Conservation (phyloP, 441 rosid genomes). For the Syzygium malaccense region DNA sequence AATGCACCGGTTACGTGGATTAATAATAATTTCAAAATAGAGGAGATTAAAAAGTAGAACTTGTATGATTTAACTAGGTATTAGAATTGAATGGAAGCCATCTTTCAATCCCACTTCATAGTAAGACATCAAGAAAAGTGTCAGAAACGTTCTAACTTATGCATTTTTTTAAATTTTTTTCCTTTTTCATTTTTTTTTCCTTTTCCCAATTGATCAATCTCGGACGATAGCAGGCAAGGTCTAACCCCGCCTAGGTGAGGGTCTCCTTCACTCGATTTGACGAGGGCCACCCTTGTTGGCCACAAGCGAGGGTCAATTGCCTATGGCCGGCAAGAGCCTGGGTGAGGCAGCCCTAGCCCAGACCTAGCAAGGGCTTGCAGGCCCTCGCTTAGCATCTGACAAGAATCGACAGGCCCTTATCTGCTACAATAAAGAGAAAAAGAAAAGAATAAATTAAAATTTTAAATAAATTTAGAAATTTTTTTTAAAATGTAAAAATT, state of each 20-base stretch:
- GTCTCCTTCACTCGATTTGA: neutral
- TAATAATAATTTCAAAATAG: neutral
- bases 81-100: neutral
- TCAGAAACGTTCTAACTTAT: too few species aligned
- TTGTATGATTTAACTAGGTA: neutral
- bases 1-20: neutral
- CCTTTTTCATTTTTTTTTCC: too few species aligned
- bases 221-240: neutral
- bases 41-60: neutral
- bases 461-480: too few species aligned
- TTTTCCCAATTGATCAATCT: too few species aligned
- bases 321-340: accelerated
- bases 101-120: neutral
- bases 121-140: too few species aligned
- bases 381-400: neutral
- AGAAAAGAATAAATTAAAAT: too few species aligned
- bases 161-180: too few species aligned
- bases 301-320: neutral
- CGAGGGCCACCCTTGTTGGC: too few species aligned
- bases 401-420: neutral
- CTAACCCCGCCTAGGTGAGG: neutral
- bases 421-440: too few species aligned
- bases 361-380: neutral
- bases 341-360: neutral
- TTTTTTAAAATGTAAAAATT: too few species aligned